Evolutionary conservation across 306 rosid genomes (phyloP).

Genomic region (Sesbania bispinosa): DNA sequence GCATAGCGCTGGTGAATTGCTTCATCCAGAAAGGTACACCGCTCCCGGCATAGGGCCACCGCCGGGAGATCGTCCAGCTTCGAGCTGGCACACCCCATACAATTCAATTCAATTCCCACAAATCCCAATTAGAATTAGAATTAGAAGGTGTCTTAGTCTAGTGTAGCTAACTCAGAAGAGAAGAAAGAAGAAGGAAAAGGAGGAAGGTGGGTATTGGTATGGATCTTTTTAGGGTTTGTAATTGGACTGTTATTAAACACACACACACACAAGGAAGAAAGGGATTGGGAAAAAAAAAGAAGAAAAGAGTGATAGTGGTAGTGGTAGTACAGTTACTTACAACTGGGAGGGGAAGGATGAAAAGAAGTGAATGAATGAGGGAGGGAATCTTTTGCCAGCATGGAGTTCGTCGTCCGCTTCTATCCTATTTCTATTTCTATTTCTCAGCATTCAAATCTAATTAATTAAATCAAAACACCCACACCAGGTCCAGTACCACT

Average conservation of each 20-base stretch:
- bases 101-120: neutral
- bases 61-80: constrained; percentile 94
- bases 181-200: too few relatives aligned
- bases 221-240: constrained; percentile 17
- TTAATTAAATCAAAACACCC: neutral
- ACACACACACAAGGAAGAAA: neutral
- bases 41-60: constrained; percentile 79
- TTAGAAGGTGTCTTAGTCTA: too few relatives aligned
- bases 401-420: constrained; percentile 77
- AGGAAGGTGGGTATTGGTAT: neutral
- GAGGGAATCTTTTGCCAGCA: constrained; percentile 92
- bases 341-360: neutral
- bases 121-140: neutral
- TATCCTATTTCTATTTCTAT: constrained; percentile 11
- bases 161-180: too few relatives aligned
- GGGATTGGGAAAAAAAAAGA: neutral
- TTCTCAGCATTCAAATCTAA: neutral
- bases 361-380: neutral
- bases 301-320: neutral
- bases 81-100: constrained; percentile 85
- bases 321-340: neutral
- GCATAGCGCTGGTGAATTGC: constrained; percentile 78
- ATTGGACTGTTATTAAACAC: neutral
- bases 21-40: constrained; percentile 63
- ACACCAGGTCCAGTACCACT: neutral